Base-by-base conservation (phyloP, 2,329 filamentous ascomycete species). In the Thermochaetoides dissita region DNA sequence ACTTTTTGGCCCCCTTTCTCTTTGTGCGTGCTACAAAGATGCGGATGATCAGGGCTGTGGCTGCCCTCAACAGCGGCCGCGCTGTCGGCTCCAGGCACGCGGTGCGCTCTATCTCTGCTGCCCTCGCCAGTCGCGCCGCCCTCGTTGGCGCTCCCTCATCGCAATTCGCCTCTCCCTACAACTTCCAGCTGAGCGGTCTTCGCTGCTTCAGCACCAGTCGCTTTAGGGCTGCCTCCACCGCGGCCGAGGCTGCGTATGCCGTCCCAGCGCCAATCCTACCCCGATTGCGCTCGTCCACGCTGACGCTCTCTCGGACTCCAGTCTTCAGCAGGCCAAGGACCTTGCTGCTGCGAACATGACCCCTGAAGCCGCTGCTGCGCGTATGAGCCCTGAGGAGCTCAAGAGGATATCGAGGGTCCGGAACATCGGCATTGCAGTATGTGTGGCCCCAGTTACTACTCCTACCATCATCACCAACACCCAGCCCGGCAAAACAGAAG, bases 381-480 rank as follows among this genome's bases (percentile, higher is more conserved):
- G 87, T 58, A 80, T 95, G 62, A 76, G 79, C 53, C 77, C 84
- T 30, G 74, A 79, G 46, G 91, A 98, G 65, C 79, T 76, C 44
- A 72, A 78, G 48, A 77, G 89, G 48, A 64, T 98, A 49, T 76
- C 81, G 40, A 78, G 74, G 65, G 84, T 96, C 45, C 79, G 91
- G 50, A 98, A 98, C 62, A 98, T 98, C 63, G 91, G 91, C 65
- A 98, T 98, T 68, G 91, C 91, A 56, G 83, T 87, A 76, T 45
- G 74, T 64, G 36, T 34, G 33, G 30, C 38, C 38, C 11, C 10
- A 10, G 17, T 24, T 24, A 24, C 5, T 24, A 24, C 17, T 24
- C 17, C 17, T 24, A 24, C 17, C 17, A 24, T 24, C 17, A 24
- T 24, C 17, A 24, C 5, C 17, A 24, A 24, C 17, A 24, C 17